Evolutionary conservation across 1,284 basidiomycete genomes (phyloP).

Genomic region (Gastroboletus turbinatus): DNA sequence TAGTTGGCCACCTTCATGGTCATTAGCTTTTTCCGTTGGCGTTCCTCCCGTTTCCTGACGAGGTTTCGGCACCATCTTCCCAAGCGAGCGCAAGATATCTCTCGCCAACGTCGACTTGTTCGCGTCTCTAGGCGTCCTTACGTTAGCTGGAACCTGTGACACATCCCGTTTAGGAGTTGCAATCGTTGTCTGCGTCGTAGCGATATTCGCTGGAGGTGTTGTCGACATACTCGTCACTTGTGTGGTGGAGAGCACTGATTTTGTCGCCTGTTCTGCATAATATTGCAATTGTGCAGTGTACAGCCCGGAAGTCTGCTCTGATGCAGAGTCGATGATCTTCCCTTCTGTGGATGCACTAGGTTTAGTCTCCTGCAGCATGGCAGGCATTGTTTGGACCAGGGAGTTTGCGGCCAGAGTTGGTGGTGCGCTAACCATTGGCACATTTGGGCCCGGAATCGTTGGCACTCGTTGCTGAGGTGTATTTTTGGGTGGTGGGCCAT

Average conservation of each 20-base stretch:
- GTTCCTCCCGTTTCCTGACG: constrained; percentile 6
- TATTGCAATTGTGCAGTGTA: constrained; percentile 24
- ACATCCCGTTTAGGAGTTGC: constrained; percentile 7
- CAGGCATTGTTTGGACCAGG: neutral
- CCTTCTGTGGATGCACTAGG: neutral
- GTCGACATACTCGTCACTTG: constrained; percentile 1
- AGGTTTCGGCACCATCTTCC: constrained; percentile 17
- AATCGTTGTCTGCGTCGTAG: neutral
- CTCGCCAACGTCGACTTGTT: constrained; percentile 41
- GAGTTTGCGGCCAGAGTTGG: neutral
- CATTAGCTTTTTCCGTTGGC: neutral
- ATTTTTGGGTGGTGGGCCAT: neutral
- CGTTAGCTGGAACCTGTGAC: neutral
- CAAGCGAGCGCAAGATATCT: constrained; percentile 44
- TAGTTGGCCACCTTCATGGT: neutral
- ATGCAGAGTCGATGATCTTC: neutral
- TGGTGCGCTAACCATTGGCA: neutral
- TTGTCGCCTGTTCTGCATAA: constrained; percentile 22
- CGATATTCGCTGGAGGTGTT: neutral
- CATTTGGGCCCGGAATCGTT: neutral
- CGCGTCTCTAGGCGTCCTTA: constrained; percentile 37
- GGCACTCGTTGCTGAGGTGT: neutral
- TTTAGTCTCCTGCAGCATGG: neutral
- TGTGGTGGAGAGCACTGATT: neutral
- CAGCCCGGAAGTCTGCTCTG: neutral